Evolutionary conservation across 257 asterid genomes (phyloP), one percentile per base, ranked within the genome.

Genomic region (Jacaranda mimosifolia): DNA sequence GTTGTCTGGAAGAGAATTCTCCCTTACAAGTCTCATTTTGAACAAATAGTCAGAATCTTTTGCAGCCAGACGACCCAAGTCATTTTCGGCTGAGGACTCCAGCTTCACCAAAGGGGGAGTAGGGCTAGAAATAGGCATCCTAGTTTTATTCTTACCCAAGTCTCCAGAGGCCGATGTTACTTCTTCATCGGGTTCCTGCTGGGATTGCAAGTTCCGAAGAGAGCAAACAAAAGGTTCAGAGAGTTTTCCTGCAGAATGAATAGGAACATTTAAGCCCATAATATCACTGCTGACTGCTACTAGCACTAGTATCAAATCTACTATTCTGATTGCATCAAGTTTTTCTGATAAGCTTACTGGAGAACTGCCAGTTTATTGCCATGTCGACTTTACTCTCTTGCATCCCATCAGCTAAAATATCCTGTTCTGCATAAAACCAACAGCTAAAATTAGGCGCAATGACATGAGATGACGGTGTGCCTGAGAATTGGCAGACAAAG

Each of bases 71-170:
- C 62, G 39, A 8, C 2, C 43, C 53, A 82, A 72, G 58, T 84
- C 84, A 70, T 86, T 89, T 81, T 89, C 94, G 15, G 87, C 89
- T 10, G 80, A 80, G 64, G 72, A 80, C 77, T 86, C 93, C 18
- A 80, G 59, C 71, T 58, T 72, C 73, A 63, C 52, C 77, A 72
- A 59, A 69, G 63, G 13, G 12, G 64, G 77, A 3, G 38, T 58
- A 32, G 38, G 42, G 26, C 36, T 40, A 10, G 72, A 46, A 46
- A 57, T 56, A 46, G 63, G 39, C 19, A n/a, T 62, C 18, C 21
- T 65, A 15, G 38, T 55, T 59, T 68, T 74, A 15, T 73, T 66
- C 64, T 70, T 76, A 7, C 18, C 69, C 56, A 71, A 73, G 51
- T 83, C 85, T 38, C 79, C 63, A n/a, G 73, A 42, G 36, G 81